These are phyloP conservation scores for Hirsutella thompsonii DNA, from an alignment of 2,329 filamentous ascomycete genomes.

Conservation along the genomic window DNA sequence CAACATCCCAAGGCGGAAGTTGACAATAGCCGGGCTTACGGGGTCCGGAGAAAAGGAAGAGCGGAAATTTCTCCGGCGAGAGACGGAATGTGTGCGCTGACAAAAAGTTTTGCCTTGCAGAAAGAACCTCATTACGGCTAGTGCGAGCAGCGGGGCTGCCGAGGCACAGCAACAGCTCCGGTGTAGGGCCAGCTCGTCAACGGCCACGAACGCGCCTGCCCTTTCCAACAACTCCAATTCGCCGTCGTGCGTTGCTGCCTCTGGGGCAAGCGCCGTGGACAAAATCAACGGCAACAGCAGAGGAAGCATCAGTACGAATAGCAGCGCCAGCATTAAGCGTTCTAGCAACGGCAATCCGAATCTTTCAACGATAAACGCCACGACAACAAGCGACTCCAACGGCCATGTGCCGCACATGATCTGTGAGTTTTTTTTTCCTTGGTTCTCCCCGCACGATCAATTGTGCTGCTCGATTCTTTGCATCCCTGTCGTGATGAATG, in stretches of 20 bases:
- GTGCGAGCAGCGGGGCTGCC: slow-evolving; percentile 16
- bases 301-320: neutral
- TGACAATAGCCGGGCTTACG: neutral
- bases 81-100: slow-evolving; percentile 8
- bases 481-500: neutral
- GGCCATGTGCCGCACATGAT: slow-evolving; percentile 34
- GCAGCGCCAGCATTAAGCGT: slow-evolving; percentile 12
- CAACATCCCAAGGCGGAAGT: too few species aligned
- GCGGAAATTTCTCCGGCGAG: neutral
- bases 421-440: slow-evolving; percentile 25
- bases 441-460: neutral
- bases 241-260: too few species aligned
- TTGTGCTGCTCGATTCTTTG: neutral
- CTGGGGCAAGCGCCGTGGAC: too few species aligned
- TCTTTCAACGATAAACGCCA: slow-evolving; percentile 14
- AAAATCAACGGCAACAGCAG: neutral
- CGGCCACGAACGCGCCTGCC: too few species aligned
- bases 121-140: slow-evolving; percentile 29
- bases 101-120: slow-evolving; percentile 17
- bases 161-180: slow-evolving; percentile 20
- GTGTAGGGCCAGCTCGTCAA: neutral
- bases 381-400: slow-evolving; percentile 8
- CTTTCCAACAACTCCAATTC: neutral
- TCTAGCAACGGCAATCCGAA: slow-evolving; percentile 17
- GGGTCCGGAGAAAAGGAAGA: neutral